Percentiles rank a stretch among this genome's conserved stretches.
phyloP scores from a whole-genome alignment of 352 stramenopile species.

The Ophiocytium majus region DNA sequence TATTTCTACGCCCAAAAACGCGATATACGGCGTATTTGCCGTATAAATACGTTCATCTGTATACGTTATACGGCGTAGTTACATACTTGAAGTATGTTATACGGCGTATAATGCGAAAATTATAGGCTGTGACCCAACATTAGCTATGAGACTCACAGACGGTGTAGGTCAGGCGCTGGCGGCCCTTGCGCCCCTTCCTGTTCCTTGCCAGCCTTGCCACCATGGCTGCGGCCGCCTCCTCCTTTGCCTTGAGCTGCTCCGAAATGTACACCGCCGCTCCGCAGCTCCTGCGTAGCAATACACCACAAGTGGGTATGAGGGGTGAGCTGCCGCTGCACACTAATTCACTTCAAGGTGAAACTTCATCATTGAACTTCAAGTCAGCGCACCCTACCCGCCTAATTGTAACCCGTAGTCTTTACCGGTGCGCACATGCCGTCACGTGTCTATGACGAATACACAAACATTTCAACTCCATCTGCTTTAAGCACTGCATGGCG shows the following conservation, averaged over 20 bases:
- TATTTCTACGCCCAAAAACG: no score
- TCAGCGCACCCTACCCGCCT: not conserved
- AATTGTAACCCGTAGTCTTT: not conserved
- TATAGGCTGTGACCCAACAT: no score
- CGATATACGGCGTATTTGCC: no score
- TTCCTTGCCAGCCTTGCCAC: not conserved
- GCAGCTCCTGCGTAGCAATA: not conserved
- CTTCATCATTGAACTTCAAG: not conserved
- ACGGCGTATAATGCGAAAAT: no score
- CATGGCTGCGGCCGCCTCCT: not conserved
- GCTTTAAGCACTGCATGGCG: not conserved
- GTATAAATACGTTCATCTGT: no score
- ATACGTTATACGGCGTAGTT: no score
- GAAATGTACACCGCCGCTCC: not conserved
- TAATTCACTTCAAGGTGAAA: not conserved
- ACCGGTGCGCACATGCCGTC: no score
- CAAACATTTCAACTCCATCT: not conserved
- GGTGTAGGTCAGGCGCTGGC: no score
- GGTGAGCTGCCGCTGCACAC: not conserved
- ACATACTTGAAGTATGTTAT: no score
- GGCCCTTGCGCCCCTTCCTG: not conserved
- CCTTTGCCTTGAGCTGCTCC: not conserved
- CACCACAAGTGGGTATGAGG: not conserved
- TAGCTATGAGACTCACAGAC: no score
- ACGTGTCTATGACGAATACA: not conserved